Evolutionary conservation across 2,329 filamentous ascomycete genomes (phyloP), one percentile per base, ranked within the genome.

Genomic region (Parastagonospora nodorum): DNA sequence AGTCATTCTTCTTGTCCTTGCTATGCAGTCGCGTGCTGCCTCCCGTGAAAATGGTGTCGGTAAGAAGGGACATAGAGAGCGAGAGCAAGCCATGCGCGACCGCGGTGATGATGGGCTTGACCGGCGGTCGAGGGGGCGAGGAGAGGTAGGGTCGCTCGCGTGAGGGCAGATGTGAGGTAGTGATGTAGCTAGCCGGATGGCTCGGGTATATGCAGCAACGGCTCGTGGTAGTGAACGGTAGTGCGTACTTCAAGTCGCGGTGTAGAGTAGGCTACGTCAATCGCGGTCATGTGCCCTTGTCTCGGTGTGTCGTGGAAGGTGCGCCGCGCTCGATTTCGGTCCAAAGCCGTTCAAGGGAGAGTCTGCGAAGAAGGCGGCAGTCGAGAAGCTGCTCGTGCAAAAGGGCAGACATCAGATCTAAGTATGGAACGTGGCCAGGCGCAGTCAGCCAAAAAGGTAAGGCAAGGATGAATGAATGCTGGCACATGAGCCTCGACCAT

Each of bases 61-160:
- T 66, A 57, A 74, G 57, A 55, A 74, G 64, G 50, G 71, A 72
- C 71, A 74, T 74, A 44, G 58, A 60, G 57, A 60, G 47, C 45
- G 44, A 52, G 41, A 42, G 60, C 53, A 52, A 61, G 69, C 71
- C 71, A 74, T 74, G 61, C 68, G 65, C 67, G 40, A 55, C 48
- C 41, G 60, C 28, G 42, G 44, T 41, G 45, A 53, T 43, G 55
- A 39, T 42, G 49, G 47, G 19, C 42, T 14, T 44, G 60, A 57
- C 51, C 49, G 56, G 58, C 57, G 48, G 49, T 39, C 35, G 42
- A 39, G 45, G 27, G 38, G 42, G 36, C 36, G 48, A 31, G 38
- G 24, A 31, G 36, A 39, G 16, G 29, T 55, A 49, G 28, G 32
- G 49, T 47, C 8, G 12, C 27, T 40, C 31, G 24, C 14, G 41